Base-by-base conservation (phyloP, 371 early-diverging fungal genomes). In the Apophysomyces trapeziformis region DNA sequence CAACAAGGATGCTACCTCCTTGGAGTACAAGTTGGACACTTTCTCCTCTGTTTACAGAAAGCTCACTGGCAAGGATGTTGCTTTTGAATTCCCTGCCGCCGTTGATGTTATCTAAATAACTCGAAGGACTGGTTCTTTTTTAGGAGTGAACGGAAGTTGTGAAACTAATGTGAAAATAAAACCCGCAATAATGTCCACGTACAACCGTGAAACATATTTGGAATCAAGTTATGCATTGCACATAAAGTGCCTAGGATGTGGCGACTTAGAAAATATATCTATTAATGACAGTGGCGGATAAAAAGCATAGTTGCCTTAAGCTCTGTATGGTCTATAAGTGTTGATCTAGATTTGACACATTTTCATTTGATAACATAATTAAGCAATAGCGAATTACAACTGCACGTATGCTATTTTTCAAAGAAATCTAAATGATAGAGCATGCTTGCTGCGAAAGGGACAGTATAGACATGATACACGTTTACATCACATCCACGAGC, bases 21-120 rank as follows among this genome's bases (percentile, higher is more conserved):
- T 97, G 67, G 97, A 97, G 85, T 95, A 96, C 92, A 98, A 98
- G 93, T 89, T 98, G 63, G 97, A 97, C 84, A 95, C 97, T 66
- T 96, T 98, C 90, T 85, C 93, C 64, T 86, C 95, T 65, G 95
- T 96, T 65, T 98, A 98, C 95, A 91, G 91, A 85, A 92, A 92
- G 81, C 83, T 97, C 69, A 97, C 98, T 69, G 96, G 96, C 84
- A 98, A 97, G 92, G 95, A 95, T 71, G 97, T 98, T 74, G 89
- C 87, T 75, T 98, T 98, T 76, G 97, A 96, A 85, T 98, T 97
- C 95, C 90, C 91, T 75, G 85, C 85, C 72, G 71, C 58, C 43
- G 71, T 66, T 66, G 83, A 79, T 68, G 56, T 70, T 63, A 68
- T 63, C 54, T 68, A 68, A 68, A 50, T 14, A 9, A 50, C 21